A percentile compares a stretch with the other conserved stretches of the same genome.
phyloP scores from a whole-genome alignment of 2,329 filamentous ascomycete genomes.

The Didymella exigua region DNA sequence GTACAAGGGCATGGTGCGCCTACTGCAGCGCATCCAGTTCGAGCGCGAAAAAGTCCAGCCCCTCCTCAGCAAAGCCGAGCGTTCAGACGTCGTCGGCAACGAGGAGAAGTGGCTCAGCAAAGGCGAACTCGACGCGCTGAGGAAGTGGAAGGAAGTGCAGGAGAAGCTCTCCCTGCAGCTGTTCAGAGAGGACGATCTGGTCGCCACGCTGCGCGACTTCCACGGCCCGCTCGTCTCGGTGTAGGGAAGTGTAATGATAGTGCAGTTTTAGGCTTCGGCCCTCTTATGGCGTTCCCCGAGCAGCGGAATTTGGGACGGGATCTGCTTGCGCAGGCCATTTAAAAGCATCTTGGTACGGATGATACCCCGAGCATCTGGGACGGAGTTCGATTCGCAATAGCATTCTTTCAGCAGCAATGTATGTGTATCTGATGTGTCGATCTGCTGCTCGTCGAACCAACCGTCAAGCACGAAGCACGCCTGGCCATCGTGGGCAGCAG shows the following conservation, averaged over 20 bases:
- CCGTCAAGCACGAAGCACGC: too few species aligned
- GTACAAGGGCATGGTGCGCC: conserved; percentile 89
- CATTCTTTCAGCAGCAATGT: conserved; percentile 1
- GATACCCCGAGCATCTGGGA: conserved; percentile 19
- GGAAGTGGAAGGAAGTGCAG: conserved; percentile 65
- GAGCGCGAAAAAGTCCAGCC: conserved; percentile 74
- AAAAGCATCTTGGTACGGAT: conserved; percentile 16
- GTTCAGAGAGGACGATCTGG: conserved; percentile 79
- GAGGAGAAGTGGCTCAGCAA: conserved; percentile 80
- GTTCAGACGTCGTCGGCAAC: conserved; percentile 82
- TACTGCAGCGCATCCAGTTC: conserved; percentile 77
- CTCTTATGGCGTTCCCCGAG: conserved; percentile 4
- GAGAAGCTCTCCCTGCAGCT: conserved; percentile 80
- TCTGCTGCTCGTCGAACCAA: too few species aligned
- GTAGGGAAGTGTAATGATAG: conserved; percentile 21
- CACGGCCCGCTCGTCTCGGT: conserved; percentile 38
- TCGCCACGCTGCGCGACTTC: conserved; percentile 78
- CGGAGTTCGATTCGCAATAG: conserved; percentile 13
- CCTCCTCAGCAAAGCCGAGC: conserved; percentile 79
- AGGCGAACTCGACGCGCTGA: conserved; percentile 72
- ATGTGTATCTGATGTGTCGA: too few species aligned
- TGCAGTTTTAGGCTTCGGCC: not conserved
- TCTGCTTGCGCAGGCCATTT: not conserved
- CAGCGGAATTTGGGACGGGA: not conserved
- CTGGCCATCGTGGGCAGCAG: too few species aligned